A percentile compares a stretch with the other conserved stretches of the same genome.
Evolutionary conservation across 441 rosid species (phyloP).

Genomic region (Adansonia grandidieri): DNA sequence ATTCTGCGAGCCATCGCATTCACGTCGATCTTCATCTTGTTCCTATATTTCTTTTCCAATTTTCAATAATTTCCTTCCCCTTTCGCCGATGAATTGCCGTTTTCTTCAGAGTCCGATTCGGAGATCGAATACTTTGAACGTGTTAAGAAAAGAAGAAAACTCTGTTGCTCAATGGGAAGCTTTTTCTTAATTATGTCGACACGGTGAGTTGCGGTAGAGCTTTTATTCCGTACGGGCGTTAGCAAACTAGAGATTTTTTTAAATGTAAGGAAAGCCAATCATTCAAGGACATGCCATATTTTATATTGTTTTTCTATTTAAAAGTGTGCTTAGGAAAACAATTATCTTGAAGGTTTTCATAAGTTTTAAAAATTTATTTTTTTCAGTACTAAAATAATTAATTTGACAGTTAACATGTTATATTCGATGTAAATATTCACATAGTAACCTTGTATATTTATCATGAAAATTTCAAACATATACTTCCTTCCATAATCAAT

Average conservation of each 20-base stretch:
- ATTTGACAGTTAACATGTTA: background rate
- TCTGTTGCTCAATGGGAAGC: background rate
- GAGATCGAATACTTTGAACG: background rate
- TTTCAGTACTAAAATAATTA: background rate
- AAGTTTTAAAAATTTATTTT: background rate
- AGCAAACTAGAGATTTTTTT: background rate
- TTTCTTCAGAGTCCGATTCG: conserved; percentile 5
- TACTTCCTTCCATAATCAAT: too few species aligned
- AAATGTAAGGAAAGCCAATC: background rate
- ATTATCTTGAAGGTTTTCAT: background rate
- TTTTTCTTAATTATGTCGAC: background rate
- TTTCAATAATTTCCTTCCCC: conserved; percentile 1
- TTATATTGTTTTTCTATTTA: background rate
- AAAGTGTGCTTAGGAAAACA: background rate
- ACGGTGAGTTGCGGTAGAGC: background rate
- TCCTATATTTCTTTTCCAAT: background rate
- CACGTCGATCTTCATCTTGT: conserved; percentile 69
- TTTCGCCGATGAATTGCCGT: conserved; percentile 20
- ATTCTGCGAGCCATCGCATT: conserved; percentile 58
- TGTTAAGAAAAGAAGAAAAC: conserved; percentile 20
- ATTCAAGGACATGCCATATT: background rate
- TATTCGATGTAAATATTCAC: background rate
- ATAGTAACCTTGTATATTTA: background rate
- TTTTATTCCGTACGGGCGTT: background rate
- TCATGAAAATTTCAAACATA: too few species aligned